Base-by-base conservation (phyloP, 306 rosid genomes). In the Abrus precatorius region DNA sequence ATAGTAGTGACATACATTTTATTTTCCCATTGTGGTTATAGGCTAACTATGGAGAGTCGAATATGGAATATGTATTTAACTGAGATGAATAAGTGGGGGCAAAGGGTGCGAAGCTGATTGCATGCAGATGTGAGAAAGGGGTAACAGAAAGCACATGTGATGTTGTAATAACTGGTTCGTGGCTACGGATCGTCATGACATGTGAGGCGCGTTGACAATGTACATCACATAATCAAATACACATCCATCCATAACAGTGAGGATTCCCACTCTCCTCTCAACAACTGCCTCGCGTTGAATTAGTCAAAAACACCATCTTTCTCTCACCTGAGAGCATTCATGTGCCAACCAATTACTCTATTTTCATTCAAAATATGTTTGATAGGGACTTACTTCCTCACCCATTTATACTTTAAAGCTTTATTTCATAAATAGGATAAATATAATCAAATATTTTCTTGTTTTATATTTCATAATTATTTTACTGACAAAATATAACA, bases 141-240 rank as follows among this genome's bases (percentile, higher is more conserved):
- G 1, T 9, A 44, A 45, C 55, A 71, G 71, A 80, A 72, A 77
- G 65, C 90, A 84, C 85, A 62, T 84, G 88, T 43, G 1, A 64
- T 82, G 90, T 78, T 74, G 28, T 45, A n/a, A 10, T 75, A 50
- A 27, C 59, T 54, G 41, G 64, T 65, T 57, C 14, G 52, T 40
- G 71, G n/a, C 14, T 65, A 68, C 6, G 38, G 47, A 80, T 73
- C 3, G 45, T 28, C 29, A 66, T 68, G 65, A 34, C 81, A 86
- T 81, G 85, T 45, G 79, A 70, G 36, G 52, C 14, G 65, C 13
- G 64, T 64, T 66, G 76, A 76, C 82, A 54, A 69, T 62, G 57
- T 0, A 45, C 29, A 56, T 67, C 77, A 59, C 12, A 71, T 9
- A 57, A 38, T 40, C 30, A 57, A 12, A 63, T 29, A 9, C 41